Conservation (phyloP, 1,284 basidiomycete species). For the Earliella scabrosa region DNA sequence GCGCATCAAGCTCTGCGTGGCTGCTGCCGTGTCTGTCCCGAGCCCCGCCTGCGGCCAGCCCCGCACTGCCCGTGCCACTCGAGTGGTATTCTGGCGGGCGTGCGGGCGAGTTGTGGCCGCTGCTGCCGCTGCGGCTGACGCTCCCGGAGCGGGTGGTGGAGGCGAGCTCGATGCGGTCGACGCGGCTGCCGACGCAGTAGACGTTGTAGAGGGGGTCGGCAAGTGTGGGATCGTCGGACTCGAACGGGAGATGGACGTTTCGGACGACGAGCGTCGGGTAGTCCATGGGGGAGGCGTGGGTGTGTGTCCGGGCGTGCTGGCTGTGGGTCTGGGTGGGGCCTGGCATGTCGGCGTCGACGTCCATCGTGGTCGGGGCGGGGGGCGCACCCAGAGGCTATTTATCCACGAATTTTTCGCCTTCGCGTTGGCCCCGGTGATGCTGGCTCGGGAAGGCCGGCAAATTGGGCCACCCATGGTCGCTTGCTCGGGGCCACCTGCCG, state of each 20-base stretch:
- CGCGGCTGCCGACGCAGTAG: conserved; percentile 26
- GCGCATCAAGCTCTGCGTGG: conserved; percentile 42
- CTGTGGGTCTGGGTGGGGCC: conserved; percentile 4
- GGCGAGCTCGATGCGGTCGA: conserved; percentile 24
- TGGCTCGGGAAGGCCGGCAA: conserved; percentile 7
- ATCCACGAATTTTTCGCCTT: conserved; percentile 1
- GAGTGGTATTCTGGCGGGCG: conserved; percentile 18
- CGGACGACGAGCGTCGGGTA: conserved; percentile 26
- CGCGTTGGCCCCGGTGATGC: conserved; percentile 5
- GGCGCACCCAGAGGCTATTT: conserved; percentile 6
- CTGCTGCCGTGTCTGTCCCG: conserved; percentile 6
- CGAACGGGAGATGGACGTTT: conserved; percentile 30
- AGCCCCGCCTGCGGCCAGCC: neutral
- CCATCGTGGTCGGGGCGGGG: conserved; percentile 9
- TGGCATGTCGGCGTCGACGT: conserved; percentile 25
- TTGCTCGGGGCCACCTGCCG: conserved; percentile 7
- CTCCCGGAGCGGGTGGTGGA: conserved; percentile 16
- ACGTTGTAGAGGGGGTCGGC: conserved; percentile 31
- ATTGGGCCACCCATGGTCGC: conserved; percentile 1
- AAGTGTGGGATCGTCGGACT: conserved; percentile 22
- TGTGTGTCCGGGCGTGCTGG: conserved; percentile 1
- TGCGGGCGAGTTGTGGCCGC: conserved; percentile 18
- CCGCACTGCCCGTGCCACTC: neutral
- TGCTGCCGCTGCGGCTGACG: conserved; percentile 13
- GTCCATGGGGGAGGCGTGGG: conserved; percentile 1